Percentiles rank a stretch among this genome's conserved stretches.
Conservation (phyloP, 2,329 filamentous ascomycete genomes). For the Fusarium sp. region DNA sequence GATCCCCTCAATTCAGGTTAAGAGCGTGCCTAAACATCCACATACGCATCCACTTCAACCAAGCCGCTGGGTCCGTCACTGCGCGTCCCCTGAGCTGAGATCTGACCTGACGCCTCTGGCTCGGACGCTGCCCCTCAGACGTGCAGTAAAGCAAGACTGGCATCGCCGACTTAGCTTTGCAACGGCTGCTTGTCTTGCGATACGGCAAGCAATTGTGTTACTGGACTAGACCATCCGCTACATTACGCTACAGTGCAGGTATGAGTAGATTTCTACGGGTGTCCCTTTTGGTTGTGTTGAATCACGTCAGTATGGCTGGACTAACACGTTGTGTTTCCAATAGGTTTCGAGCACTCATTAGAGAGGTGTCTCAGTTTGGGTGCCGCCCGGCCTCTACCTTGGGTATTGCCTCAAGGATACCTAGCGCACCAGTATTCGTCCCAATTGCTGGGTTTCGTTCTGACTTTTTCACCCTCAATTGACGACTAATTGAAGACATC, state of each 20-base stretch:
- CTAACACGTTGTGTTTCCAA: slow-evolving; percentile 30
- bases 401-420: slow-evolving; percentile 18
- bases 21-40: slow-evolving; percentile 1
- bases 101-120: slow-evolving; percentile 19
- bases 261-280: slow-evolving; percentile 5
- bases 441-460: background rate
- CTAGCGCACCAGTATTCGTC: background rate
- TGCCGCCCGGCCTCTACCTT: background rate
- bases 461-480: background rate
- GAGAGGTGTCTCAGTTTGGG: slow-evolving; percentile 21
- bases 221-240: background rate
- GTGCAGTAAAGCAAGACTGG: slow-evolving; percentile 14
- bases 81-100: slow-evolving; percentile 27
- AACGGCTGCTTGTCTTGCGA: slow-evolving; percentile 14
- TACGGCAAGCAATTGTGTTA: background rate
- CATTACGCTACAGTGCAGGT: slow-evolving; percentile 9
- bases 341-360: slow-evolving; percentile 26
- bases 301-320: slow-evolving; percentile 1
- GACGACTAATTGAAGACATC: slow-evolving; percentile 18
- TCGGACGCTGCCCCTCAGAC: slow-evolving; percentile 29
- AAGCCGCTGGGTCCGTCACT: slow-evolving; percentile 16
- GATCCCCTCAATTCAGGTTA: background rate
- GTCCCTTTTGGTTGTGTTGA: slow-evolving; percentile 16
- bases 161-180: slow-evolving; percentile 8
- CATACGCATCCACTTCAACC: slow-evolving; percentile 20